Base-by-base conservation (phyloP, 1,284 basidiomycete species). In the Pseudozyma hubeiensis region DNA sequence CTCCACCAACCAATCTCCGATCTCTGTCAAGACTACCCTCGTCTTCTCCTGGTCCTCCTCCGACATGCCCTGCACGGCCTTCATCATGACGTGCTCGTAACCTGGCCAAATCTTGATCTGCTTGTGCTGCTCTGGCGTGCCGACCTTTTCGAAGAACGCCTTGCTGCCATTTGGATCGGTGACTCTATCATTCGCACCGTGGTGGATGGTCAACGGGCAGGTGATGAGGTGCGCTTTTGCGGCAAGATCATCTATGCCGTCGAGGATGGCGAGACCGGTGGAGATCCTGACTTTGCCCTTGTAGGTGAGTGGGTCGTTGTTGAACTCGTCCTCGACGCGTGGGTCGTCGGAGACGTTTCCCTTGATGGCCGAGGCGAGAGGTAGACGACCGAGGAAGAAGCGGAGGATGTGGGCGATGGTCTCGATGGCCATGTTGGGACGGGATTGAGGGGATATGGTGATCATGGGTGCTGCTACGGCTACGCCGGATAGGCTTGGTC, bases 321-420 rank as follows among this genome's bases (percentile, higher is more conserved):
- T 43, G 39, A 69, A 69, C 35, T 75, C 75, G 16, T 60, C 62
- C 31, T 81, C 68, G 6, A 87, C 87, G 13, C 86, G 71, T 0
- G 87, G 87, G 82, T 88, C 87, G 70, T 87, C 86, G n/a, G 85
- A 86, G 16, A 87, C 86, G 44, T 87, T 87, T 43, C 87, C 86
- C 80, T 71, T 77, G 60, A 88, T 86, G 39, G 85, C 85, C 34
- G 83, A 79, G 5, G 85, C 85, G 16, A 88, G 64, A 5, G 87
- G 87, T 4, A 87, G 75, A 3, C 84, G 81, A 16, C 85, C 86
- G 5, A 85, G 86, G 41, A 87, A 79, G 63, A 78, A 84, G 39
- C 81, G 71, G 30, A 87, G 66, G 1, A 80, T 65, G 44, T 85
- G 67, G 9, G 83, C 87, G 40, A 86, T 61, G 31, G 72, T 62